Conservation (phyloP, 371 early-diverging fungal species). For the Mucor circinelloides region DNA sequence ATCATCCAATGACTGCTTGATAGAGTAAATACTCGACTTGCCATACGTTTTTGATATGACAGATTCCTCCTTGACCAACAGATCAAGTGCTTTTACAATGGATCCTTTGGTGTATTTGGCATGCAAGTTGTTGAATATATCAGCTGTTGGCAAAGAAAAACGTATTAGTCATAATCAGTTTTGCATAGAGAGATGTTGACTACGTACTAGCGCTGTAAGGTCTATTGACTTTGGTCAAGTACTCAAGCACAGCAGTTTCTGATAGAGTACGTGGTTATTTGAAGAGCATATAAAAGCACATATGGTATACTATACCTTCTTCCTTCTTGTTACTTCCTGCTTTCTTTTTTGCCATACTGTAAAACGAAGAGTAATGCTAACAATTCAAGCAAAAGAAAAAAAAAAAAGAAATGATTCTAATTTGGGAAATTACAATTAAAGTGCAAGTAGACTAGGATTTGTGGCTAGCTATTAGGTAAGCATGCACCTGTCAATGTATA, state of each 20-base stretch:
- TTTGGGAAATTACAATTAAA: no score
- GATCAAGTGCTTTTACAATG: slow-evolving; percentile 16
- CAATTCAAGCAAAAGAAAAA: no score
- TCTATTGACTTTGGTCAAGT: slow-evolving; percentile 24
- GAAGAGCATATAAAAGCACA: neutral
- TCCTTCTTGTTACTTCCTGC: neutral
- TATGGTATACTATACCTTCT: neutral
- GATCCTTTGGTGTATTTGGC: slow-evolving; percentile 18
- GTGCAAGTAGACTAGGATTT: no score
- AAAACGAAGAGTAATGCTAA: no score
- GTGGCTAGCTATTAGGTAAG: no score
- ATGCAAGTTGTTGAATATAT: slow-evolving; percentile 31
- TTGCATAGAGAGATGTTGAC: neutral
- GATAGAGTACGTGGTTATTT: neutral
- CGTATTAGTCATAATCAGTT: neutral
- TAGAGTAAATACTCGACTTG: slow-evolving; percentile 18
- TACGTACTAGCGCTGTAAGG: slow-evolving; percentile 32
- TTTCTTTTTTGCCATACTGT: neutral
- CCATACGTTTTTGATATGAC: slow-evolving; percentile 24
- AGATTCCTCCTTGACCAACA: slow-evolving; percentile 11
- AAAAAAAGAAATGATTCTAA: no score
- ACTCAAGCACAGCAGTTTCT: slow-evolving; percentile 22
- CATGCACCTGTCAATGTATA: no score
- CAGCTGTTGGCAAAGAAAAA: slow-evolving; percentile 5
- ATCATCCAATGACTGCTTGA: slow-evolving; percentile 8